phyloP scores from a whole-genome alignment of 495 filamentous ascomycete species.

The Penicillium dipodomyicola region DNA sequence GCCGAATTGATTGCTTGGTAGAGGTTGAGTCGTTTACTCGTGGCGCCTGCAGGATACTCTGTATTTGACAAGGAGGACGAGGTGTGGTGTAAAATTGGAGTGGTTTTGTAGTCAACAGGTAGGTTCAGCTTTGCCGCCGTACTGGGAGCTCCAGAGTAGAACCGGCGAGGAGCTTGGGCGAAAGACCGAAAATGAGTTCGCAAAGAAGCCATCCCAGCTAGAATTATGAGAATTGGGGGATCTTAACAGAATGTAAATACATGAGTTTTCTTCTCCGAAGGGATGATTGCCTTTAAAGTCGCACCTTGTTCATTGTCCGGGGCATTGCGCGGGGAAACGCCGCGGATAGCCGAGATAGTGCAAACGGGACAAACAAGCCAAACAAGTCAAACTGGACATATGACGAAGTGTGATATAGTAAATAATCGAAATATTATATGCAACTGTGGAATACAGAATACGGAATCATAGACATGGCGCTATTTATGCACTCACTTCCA shows the following conservation, averaged over 20 bases:
- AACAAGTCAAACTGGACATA: neutral
- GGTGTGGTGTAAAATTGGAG: slow-evolving; percentile 76
- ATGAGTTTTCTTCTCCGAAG: neutral
- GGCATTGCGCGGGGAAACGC: slow-evolving; percentile 25
- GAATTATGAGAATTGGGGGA: neutral
- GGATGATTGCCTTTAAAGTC: slow-evolving; percentile 15
- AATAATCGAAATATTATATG: neutral
- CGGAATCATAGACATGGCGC: neutral
- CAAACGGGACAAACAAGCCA: slow-evolving; percentile 20
- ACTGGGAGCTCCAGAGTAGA: slow-evolving; percentile 32
- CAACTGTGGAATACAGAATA: neutral
- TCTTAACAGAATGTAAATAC: slow-evolving; percentile 6
- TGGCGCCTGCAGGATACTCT: slow-evolving; percentile 62
- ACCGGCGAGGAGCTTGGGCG: slow-evolving; percentile 18
- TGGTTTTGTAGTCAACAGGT: slow-evolving; percentile 83
- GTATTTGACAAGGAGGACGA: slow-evolving; percentile 65
- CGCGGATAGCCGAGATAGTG: slow-evolving; percentile 25
- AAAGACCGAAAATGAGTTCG: slow-evolving; percentile 18
- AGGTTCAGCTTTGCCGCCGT: slow-evolving; percentile 68
- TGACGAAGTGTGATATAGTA: slow-evolving; percentile 4
- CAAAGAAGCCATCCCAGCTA: slow-evolving; percentile 16
- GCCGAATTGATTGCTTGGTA: slow-evolving; percentile 93
- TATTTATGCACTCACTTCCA: neutral
- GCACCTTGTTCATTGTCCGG: slow-evolving; percentile 9
- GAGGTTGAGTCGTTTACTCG: slow-evolving; percentile 81